Percentiles rank a stretch among this genome's conserved stretches.
Conservation (phyloP, 1,284 basidiomycete species). For the Ganoderma multipileum region DNA sequence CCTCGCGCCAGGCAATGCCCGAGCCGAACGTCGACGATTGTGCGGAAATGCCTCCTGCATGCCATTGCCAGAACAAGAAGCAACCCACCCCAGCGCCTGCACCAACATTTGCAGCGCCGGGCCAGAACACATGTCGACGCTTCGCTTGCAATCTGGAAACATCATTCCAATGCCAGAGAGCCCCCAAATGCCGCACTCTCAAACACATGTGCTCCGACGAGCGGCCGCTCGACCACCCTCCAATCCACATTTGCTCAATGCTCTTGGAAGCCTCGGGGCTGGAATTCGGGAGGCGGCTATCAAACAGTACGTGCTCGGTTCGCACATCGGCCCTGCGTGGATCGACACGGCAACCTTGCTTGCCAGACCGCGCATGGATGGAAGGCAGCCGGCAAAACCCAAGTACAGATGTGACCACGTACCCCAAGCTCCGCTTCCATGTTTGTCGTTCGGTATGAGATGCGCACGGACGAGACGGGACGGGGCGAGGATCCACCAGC, state of each 20-base stretch:
- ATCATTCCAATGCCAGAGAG: not conserved
- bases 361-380: not conserved
- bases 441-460: not conserved
- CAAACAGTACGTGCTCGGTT: not conserved
- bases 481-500: not conserved
- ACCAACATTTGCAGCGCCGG: not conserved
- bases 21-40: conserved; percentile 19
- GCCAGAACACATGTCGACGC: conserved; percentile 14
- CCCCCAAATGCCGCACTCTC: not conserved
- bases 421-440: not conserved
- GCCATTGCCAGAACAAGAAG: not conserved
- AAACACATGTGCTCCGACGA: not conserved
- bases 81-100: conserved; percentile 8
- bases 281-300: not conserved
- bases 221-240: not conserved
- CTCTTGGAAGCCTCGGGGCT: not conserved
- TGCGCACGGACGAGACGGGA: not conserved
- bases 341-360: not conserved
- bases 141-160: conserved; percentile 9
- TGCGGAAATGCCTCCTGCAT: conserved; percentile 19
- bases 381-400: not conserved
- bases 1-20: conserved; percentile 13
- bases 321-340: not conserved
- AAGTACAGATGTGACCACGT: not conserved
- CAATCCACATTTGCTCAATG: not conserved